A percentile compares a stretch with the other conserved stretches of the same genome.
phyloP scores from a whole-genome alignment of 192 early-diverging fungal species.

The Jimgerdemannia lactiflua region DNA sequence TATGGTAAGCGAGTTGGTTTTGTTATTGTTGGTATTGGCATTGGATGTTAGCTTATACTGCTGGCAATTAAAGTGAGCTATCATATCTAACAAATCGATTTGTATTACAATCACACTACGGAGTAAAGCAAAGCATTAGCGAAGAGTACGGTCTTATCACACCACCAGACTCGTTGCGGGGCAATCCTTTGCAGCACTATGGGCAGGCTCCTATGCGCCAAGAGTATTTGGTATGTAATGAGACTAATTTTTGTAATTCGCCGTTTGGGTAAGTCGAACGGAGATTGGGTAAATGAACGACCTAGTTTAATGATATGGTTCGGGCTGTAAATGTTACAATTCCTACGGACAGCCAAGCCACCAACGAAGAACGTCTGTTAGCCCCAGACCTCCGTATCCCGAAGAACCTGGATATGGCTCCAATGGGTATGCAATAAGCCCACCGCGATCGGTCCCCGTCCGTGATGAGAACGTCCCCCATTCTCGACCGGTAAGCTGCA shows the following conservation, averaged over 20 bases:
- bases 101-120: background rate
- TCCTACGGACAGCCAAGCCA: background rate
- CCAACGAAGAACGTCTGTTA: background rate
- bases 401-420: background rate
- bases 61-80: too few species aligned
- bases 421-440: background rate
- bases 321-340: background rate
- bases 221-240: background rate
- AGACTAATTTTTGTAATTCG: too few species aligned
- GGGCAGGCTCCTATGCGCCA: background rate
- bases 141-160: background rate
- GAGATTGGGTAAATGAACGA: too few species aligned
- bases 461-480: background rate
- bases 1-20: background rate
- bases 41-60: too few species aligned
- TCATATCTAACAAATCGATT: too few species aligned
- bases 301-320: background rate
- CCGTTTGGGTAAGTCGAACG: too few species aligned
- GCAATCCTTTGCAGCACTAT: background rate
- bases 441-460: background rate
- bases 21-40: too few species aligned
- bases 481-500: background rate
- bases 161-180: background rate
- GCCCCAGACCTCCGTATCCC: background rate
- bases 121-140: background rate